Base-by-base conservation (phyloP, 1,284 basidiomycete genomes). In the Wallemia mellicola region DNA sequence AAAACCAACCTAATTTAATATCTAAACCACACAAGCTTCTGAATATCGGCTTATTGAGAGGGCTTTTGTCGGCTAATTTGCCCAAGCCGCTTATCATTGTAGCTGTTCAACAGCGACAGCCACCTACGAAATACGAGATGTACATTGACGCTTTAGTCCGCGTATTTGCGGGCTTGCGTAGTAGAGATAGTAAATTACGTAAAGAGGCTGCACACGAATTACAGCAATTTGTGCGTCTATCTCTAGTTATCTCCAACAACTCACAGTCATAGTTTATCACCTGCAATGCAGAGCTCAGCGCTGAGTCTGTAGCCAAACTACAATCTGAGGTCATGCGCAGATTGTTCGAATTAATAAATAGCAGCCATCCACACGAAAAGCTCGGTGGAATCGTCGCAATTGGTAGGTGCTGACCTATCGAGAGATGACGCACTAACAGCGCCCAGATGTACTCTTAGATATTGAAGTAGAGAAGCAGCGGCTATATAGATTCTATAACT, bases 401-500 rank as follows among this genome's bases (percentile, higher is more conserved):
- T 67, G 81, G 83, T 83, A 65, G 65, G 75, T 68, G 27, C 22
- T 48, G 60, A 60, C 60, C 65, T 57, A 60, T 64, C 60, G 54
- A 57, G 65, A 62, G 58, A 48, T 64, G 61, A 64, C 62, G 64
- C n/a, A 61, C 64, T 60, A 60, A 65, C 62, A 62, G 60, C 33
- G 7, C 61, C 17, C 62, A 84, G 83, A 85, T 65, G 74, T 80
- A 66, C 75, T 83, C 28, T 74, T 82, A 61, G 80, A 78, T 59
- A 75, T 79, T 59, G 80, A 82, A 33, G 77, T 77, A 32, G 83
- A 83, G 67, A 81, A 83, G 67, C 74, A 78, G 33, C 82, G 82
- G 62, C 77, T 86, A 33, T 88, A 83, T 69, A 79, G 86, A 33
- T 83, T 88, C 70, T 89, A 84, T 74, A 87, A 88, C 72, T 89